Evolutionary conservation across 331 rosid genomes (phyloP), one percentile per base, ranked within the genome.

Genomic region (Acacia pycnantha): DNA sequence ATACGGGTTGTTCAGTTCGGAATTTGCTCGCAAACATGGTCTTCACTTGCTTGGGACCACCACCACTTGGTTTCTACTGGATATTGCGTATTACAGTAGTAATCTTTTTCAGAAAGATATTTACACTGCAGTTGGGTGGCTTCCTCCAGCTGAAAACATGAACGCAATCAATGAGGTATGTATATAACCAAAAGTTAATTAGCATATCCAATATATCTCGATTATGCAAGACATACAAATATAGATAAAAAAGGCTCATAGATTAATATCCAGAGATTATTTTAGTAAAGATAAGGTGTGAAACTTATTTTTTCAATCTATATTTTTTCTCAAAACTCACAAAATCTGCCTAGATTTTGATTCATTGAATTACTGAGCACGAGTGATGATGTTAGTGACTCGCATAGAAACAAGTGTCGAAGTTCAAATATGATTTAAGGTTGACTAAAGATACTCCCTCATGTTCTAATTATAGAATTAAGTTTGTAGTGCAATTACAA

Each of bases 91-190:
- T 26, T 89, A 89, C 77, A 89, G 88, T 51, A 80, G 73, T 2
- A 87, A 89, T 27, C 85, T 87, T 7, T 89, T 85, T 78, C 89
- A 85, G 54, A 89, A 89, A 3, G 89, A 89, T 29, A 83, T 89
- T 6, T 87, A 85, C 68, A 71, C 82, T 0, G 47, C 37, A 16
- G 77, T 89, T 12, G 87, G 88, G n/a, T 89, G 88, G 88, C 58
- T 89, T 33, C 90, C 90, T 4, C 50, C 87, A 0, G 75, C 86
- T 0, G 14, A n/a, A 7, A 74, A 84, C 1, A 89, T 86, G 90
- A 89, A 87, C 13, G 86, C 77, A 1, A 83, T 89, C 43, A 62
- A 84, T 0, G 90, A 89, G 54, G 71, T 65, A 22, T 22, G 10
- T 22, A 19, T 53, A 53, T 6, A 10, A n/a, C 6, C 22, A 2